Evolutionary conservation across 345 rosid genomes (phyloP).

Genomic region (Streptanthus diversifolius): DNA sequence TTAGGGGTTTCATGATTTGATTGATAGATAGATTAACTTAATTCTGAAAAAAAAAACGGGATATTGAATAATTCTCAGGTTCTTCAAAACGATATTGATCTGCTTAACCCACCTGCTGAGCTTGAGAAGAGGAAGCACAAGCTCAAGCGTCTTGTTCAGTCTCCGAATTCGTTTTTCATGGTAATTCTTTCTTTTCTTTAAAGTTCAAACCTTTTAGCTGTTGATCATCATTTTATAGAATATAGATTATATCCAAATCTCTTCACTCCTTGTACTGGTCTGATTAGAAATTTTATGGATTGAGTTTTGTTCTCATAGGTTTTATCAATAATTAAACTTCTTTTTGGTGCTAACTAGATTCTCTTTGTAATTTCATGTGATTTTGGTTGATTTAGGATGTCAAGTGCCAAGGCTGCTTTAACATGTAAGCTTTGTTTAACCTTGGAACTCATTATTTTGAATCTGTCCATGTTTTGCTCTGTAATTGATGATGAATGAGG

Average conservation of each 20-base stretch:
- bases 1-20: background rate
- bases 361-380: background rate
- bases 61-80: conserved; percentile 29
- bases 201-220: background rate
- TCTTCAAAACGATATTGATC: conserved; percentile 64
- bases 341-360: background rate
- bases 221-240: background rate
- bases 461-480: background rate
- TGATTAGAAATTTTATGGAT: background rate
- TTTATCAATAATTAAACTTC: background rate
- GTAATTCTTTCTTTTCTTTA: background rate
- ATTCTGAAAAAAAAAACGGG: background rate
- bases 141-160: conserved; percentile 71
- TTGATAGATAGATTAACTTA: background rate
- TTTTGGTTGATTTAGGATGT: conserved; percentile 40
- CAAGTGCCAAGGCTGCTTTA: conserved; percentile 58
- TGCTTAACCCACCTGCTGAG: conserved; percentile 67
- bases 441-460: background rate
- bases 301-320: background rate
- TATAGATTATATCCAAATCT: background rate
- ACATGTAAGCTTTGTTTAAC: conserved; percentile 36
- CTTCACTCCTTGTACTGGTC: background rate
- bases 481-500: background rate
- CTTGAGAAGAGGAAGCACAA: conserved; percentile 74
- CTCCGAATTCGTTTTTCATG: conserved; percentile 72